Percentiles rank a stretch among this genome's conserved stretches.
Evolutionary conservation across 495 filamentous ascomycete genomes (phyloP).

Genomic region (Delitschia confertaspora): DNA sequence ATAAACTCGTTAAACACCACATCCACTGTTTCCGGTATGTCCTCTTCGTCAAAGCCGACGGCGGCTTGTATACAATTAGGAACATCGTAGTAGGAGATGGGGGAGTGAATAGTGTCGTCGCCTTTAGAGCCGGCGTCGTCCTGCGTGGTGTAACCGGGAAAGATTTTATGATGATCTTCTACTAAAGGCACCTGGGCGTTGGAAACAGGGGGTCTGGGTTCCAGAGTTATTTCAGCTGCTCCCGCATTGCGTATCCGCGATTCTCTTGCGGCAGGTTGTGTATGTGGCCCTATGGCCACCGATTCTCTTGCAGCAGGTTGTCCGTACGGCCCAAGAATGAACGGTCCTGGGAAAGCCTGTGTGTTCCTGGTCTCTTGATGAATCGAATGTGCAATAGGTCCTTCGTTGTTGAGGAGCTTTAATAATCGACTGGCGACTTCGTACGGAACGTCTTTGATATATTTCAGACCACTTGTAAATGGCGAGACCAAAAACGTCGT

Average conservation of each 20-base stretch:
- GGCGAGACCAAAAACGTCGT: slow-evolving; percentile 78
- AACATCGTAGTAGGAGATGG: slow-evolving; percentile 62
- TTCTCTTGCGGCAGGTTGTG: too few species aligned
- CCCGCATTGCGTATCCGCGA: too few species aligned
- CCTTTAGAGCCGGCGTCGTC: slow-evolving; percentile 82
- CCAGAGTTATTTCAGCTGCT: slow-evolving; percentile 8
- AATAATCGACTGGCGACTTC: slow-evolving; percentile 60
- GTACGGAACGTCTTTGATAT: slow-evolving; percentile 72
- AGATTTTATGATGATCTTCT: slow-evolving; percentile 34
- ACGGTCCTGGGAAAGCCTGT: too few species aligned
- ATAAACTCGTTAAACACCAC: slow-evolving; percentile 89
- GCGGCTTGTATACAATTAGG: slow-evolving; percentile 74
- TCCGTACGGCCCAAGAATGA: too few species aligned
- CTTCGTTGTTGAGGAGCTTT: slow-evolving; percentile 62
- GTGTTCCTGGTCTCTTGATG: slow-evolving; percentile 2
- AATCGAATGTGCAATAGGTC: slow-evolving; percentile 44
- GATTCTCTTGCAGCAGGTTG: too few species aligned
- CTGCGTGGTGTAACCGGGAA: slow-evolving; percentile 78
- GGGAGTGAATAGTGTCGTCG: slow-evolving; percentile 78
- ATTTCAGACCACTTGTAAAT: slow-evolving; percentile 72
- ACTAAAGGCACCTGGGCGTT: not conserved
- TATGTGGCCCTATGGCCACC: too few species aligned
- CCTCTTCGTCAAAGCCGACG: slow-evolving; percentile 43
- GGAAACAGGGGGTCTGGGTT: not conserved
- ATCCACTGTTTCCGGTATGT: slow-evolving; percentile 63